Conservation (phyloP, 75 land plant genomes). For the Larix kaempferi region DNA sequence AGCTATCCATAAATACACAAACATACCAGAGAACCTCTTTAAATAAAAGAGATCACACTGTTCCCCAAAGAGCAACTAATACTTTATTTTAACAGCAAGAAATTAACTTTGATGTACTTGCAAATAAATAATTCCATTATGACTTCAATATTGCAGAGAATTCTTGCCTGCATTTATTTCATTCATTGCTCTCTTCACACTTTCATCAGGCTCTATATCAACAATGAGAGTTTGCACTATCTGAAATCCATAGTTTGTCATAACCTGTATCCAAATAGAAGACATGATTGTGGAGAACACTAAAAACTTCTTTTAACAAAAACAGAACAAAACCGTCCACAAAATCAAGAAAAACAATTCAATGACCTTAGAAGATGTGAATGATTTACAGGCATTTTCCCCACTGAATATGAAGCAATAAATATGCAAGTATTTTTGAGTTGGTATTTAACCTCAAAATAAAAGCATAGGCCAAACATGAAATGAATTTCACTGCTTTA, state of each 20-base stretch:
- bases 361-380: too few species aligned
- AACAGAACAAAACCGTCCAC: neutral
- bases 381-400: neutral
- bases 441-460: too few species aligned
- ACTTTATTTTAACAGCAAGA: too few species aligned
- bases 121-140: too few species aligned
- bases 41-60: too few species aligned
- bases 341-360: too few species aligned
- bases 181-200: constrained; percentile 62
- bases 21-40: too few species aligned
- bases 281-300: neutral
- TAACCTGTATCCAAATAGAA: constrained; percentile 30
- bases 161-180: constrained; percentile 67
- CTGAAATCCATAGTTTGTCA: constrained; percentile 52
- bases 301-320: too few species aligned
- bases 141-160: neutral
- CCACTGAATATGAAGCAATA: neutral
- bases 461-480: too few species aligned
- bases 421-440: neutral
- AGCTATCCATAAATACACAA: too few species aligned
- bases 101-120: too few species aligned
- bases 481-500: constrained; percentile 9
- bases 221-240: constrained; percentile 72
- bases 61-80: too few species aligned
- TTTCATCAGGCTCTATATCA: constrained; percentile 48